A percentile compares a stretch with the other conserved stretches of the same genome.
These are phyloP conservation scores for Globisporangium rhizosaccharum DNA, from an alignment of 352 stramenopile genomes.

Conservation along the genomic window DNA sequence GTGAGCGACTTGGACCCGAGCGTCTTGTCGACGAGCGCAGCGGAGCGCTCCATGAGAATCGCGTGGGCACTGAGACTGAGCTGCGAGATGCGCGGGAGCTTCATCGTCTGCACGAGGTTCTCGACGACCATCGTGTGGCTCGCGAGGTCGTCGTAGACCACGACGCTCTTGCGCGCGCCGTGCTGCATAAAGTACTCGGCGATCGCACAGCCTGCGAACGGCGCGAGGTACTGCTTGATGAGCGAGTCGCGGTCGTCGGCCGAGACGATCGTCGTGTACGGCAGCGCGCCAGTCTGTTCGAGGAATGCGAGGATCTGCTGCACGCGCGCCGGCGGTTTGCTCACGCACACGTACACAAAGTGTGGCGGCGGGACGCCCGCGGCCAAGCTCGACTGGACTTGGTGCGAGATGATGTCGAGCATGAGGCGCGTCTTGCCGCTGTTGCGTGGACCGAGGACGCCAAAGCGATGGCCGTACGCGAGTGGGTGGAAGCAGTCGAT, in stretches of 20 bases:
- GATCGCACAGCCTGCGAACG: conserved; percentile 72
- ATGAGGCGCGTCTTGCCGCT: conserved; percentile 67
- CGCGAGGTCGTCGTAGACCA: conserved; percentile 78
- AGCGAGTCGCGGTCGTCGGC: conserved; percentile 59
- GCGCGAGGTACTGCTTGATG: conserved; percentile 75
- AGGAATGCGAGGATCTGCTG: conserved; percentile 64
- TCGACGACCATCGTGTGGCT: conserved; percentile 72
- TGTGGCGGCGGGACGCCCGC: conserved; percentile 37
- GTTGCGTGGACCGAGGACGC: conserved; percentile 55
- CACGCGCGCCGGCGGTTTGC: conserved; percentile 51
- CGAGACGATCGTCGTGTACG: conserved; percentile 64
- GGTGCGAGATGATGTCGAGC: conserved; percentile 61
- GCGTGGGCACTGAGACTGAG: conserved; percentile 62
- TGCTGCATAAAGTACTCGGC: conserved; percentile 66
- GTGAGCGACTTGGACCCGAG: conserved; percentile 46
- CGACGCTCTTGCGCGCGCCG: conserved; percentile 42
- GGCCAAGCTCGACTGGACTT: conserved; percentile 30
- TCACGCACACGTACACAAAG: conserved; percentile 72
- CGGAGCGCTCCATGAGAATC: conserved; percentile 76
- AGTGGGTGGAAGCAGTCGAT: conserved; percentile 79
- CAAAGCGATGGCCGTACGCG: conserved; percentile 64
- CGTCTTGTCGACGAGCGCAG: conserved; percentile 40
- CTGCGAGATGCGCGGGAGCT: conserved; percentile 50
- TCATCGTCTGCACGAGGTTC: conserved; percentile 64
- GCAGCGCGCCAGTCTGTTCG: conserved; percentile 29